Percentiles rank a stretch among this genome's conserved stretches.
phyloP scores from a whole-genome alignment of 1,284 basidiomycete species.

The Tylopilus orsonianus region DNA sequence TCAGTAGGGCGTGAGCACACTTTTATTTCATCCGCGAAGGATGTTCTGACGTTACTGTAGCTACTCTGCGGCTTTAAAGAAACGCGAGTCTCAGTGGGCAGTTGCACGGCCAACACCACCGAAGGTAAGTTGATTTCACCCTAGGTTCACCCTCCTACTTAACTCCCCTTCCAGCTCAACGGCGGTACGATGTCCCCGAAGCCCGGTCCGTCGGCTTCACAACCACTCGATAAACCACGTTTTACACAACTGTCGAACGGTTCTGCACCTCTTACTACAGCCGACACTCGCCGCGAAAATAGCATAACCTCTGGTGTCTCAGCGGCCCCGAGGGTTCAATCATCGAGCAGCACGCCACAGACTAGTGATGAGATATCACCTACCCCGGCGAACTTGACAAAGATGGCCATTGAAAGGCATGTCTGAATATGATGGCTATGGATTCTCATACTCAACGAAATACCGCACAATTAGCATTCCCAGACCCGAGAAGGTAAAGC shows the following conservation, averaged over 20 bases:
- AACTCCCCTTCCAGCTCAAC: conserved; percentile 32
- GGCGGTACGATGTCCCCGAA: conserved; percentile 40
- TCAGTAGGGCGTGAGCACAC: conserved; percentile 67
- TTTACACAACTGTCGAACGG: conserved; percentile 38
- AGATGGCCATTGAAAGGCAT: conserved; percentile 67
- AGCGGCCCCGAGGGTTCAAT: conserved; percentile 59
- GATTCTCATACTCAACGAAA: conserved; percentile 3
- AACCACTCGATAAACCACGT: conserved; percentile 43
- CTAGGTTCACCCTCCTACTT: conserved; percentile 19
- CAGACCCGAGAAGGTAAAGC: conserved; percentile 72
- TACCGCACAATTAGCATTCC: conserved; percentile 51
- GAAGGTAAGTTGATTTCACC: conserved; percentile 13
- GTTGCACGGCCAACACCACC: conserved; percentile 38
- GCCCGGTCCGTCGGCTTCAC: conserved; percentile 24
- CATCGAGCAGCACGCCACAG: conserved; percentile 31
- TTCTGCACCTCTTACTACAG: conserved; percentile 30
- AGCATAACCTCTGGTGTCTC: conserved; percentile 40
- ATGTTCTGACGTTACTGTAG: conserved; percentile 36
- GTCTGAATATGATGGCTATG: conserved; percentile 26
- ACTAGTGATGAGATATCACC: conserved; percentile 22
- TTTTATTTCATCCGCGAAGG: background rate
- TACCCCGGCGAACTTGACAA: conserved; percentile 42
- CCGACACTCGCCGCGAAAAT: conserved; percentile 27
- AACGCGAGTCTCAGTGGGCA: conserved; percentile 62
- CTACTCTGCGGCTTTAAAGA: conserved; percentile 70